Evolutionary conservation across 306 rosid genomes (phyloP), one percentile per base, ranked within the genome.

Genomic region (Hippophae gyantsensis): DNA sequence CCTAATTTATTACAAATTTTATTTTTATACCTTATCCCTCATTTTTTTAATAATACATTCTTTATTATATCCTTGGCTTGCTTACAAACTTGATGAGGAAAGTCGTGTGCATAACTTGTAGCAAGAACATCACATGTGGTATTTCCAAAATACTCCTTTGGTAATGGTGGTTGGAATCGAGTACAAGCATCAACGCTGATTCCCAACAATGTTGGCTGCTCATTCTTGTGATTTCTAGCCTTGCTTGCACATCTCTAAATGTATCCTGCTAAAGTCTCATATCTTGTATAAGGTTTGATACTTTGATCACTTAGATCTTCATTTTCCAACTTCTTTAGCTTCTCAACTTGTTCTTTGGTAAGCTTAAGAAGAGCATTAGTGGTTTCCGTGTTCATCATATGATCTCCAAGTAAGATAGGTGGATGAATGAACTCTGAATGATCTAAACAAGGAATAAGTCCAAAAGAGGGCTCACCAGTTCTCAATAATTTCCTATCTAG

Each of bases 181-280:
- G 38, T 5, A 53, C 93, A 52, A 32, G 71, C 44, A 8, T 82
- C 79, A 3, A 76, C 76, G 3, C 54, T 61, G 4, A 82, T 26
- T 5, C 72, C 69, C 6, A 79, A 9, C 0, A 14, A 9, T 0
- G 84, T 79, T 10, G 70, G 82, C 27, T 79, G 93, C 5, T 79
- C 73, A 12, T 56, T 7, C 14, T 3, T 5, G 48, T 62, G 75
- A 0, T 60, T 59, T 7, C 86, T 69, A 0, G 93, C 86, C 52
- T 76, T 82, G 64, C 76, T 54, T 2, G 83, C 77, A 25, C 69
- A 69, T 44, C 76, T 68, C 93, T 88, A 85, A 2, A 79, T 13
- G 43, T 82, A 81, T 0, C 80, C 86, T 0, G 82, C 54, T 1
- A 85, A 6, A 0, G 67, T 52, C 66, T 84, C 90, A 1, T 62